Conservation (phyloP, 129 eudicot species). For the Escallonia herrerae region DNA sequence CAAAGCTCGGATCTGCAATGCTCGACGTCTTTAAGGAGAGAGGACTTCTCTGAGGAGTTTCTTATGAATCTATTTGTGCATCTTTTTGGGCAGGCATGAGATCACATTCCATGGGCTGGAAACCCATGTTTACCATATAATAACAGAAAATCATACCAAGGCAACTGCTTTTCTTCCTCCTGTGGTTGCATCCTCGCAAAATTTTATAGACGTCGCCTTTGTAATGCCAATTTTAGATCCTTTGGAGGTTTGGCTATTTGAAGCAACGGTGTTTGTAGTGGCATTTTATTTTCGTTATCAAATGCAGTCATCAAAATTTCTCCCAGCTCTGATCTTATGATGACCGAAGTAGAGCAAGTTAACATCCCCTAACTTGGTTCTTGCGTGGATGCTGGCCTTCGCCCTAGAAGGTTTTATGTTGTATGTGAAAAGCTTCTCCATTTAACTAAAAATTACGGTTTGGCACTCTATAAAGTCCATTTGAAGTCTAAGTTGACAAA, state of each 20-base stretch:
- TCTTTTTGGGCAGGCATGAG: constrained; percentile 8
- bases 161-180: constrained; percentile 19
- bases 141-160: constrained; percentile 25
- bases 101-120: constrained; percentile 9
- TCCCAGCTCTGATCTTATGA: no score
- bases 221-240: constrained; percentile 18
- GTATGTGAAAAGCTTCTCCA: no score
- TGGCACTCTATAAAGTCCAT: no score
- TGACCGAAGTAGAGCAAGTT: no score
- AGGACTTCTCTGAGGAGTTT: constrained; percentile 57
- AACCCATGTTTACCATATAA: constrained; percentile 25
- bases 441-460: no score
- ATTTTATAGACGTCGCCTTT: constrained; percentile 11
- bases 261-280: not conserved
- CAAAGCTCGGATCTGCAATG: constrained; percentile 91
- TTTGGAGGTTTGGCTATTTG: not conserved
- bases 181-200: constrained; percentile 16
- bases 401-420: no score
- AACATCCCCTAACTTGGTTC: no score
- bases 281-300: no score
- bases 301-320: no score
- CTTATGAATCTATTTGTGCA: not conserved
- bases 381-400: no score
- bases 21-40: constrained; percentile 89
- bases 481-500: no score